A percentile compares a stretch with the other conserved stretches of the same genome.
phyloP scores from a whole-genome alignment of 2,329 filamentous ascomycete genomes.

The Pseudofabraea citricarpa region DNA sequence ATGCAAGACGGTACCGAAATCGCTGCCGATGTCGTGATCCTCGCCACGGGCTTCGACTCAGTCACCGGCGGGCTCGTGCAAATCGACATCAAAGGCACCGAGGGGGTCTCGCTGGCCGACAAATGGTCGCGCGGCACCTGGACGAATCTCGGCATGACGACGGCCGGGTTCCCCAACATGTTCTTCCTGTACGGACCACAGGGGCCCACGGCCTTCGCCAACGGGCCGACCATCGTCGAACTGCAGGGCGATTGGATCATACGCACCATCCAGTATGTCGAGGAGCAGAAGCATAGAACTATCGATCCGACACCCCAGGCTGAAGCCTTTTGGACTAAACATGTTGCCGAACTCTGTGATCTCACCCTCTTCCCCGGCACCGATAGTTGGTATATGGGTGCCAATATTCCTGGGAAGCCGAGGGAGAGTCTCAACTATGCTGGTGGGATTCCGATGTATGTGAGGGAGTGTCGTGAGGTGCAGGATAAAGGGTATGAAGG shows the following conservation, averaged over 20 bases:
- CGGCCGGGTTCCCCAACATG: conserved; percentile 41
- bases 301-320: conserved; percentile 28
- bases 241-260: conserved; percentile 36
- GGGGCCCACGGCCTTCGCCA: conserved; percentile 32
- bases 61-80: conserved; percentile 28
- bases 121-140: conserved; percentile 27
- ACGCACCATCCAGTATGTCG: conserved; percentile 26
- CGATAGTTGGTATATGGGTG: conserved; percentile 36
- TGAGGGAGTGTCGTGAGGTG: conserved; percentile 23
- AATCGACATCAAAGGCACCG: conserved; percentile 26
- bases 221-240: conserved; percentile 36
- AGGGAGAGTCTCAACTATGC: conserved; percentile 30
- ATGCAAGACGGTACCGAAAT: conserved; percentile 22
- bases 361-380: conserved; percentile 27
- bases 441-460: conserved; percentile 31
- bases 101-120: conserved; percentile 26
- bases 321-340: conserved; percentile 29
- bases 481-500: conserved; percentile 32
- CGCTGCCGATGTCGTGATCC: conserved; percentile 28
- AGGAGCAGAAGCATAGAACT: conserved; percentile 22
- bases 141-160: conserved; percentile 35
- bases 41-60: conserved; percentile 33
- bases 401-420: conserved; percentile 35
- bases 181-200: conserved; percentile 41
- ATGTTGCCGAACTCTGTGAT: conserved; percentile 25